Evolutionary conservation across 2,329 filamentous ascomycete species (phyloP).

Genomic region (Thelonectria olida): DNA sequence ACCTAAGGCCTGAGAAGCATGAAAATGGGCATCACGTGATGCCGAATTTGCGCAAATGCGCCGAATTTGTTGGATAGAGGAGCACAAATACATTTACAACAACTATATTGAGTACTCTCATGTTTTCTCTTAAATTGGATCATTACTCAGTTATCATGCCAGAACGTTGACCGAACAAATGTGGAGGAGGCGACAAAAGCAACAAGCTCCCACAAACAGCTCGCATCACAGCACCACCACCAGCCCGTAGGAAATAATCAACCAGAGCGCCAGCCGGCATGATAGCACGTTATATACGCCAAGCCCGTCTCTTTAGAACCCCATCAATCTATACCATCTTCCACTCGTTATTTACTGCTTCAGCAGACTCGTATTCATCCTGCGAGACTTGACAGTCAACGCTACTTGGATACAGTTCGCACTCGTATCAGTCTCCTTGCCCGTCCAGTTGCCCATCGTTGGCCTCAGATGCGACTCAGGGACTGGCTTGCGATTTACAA

Average conservation of each 20-base stretch:
- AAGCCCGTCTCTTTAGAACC: slow-evolving; percentile 41
- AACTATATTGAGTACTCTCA: not conserved
- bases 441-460: slow-evolving; percentile 19
- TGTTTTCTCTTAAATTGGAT: slow-evolving; percentile 31
- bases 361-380: slow-evolving; percentile 34
- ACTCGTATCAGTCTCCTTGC: slow-evolving; percentile 18
- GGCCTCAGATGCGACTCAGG: slow-evolving; percentile 16
- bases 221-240: slow-evolving; percentile 19
- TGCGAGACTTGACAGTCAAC: slow-evolving; percentile 33
- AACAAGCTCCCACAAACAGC: slow-evolving; percentile 34
- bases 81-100: not conserved
- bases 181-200: slow-evolving; percentile 22
- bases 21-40: slow-evolving; percentile 7
- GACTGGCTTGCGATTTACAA: slow-evolving; percentile 23
- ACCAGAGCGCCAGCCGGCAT: slow-evolving; percentile 45
- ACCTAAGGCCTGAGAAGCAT: not conserved
- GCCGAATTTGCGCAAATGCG: not conserved
- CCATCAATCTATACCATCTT: slow-evolving; percentile 40
- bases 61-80: not conserved
- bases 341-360: slow-evolving; percentile 40
- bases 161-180: slow-evolving; percentile 30
- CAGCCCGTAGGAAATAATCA: slow-evolving; percentile 40
- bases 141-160: slow-evolving; percentile 45
- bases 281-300: slow-evolving; percentile 43
- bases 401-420: slow-evolving; percentile 3